phyloP scores from a whole-genome alignment of 345 rosid species.

The Punica granatum region DNA sequence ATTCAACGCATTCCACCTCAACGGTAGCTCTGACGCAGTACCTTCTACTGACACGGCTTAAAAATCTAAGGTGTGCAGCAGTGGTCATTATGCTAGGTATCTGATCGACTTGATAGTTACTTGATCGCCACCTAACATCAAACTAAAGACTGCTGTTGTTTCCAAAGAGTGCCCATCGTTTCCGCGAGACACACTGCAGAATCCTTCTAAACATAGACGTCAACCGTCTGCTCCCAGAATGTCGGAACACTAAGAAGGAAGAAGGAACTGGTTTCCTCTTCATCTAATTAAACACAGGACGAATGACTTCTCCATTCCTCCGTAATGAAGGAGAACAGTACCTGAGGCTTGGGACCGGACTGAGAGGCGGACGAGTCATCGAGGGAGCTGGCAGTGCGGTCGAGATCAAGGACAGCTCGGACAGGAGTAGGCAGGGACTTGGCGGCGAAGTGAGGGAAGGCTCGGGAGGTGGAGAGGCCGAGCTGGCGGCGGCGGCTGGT shows the following conservation, averaged over 20 bases:
- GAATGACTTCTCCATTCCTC: neutral
- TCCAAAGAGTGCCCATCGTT: neutral
- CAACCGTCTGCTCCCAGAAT: neutral
- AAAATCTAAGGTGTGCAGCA: neutral
- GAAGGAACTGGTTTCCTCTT: neutral
- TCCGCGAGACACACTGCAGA: neutral
- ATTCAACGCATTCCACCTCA: no score
- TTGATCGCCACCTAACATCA: neutral
- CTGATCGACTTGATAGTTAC: neutral
- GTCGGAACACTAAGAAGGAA: neutral
- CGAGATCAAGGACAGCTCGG: slow-evolving; percentile 43
- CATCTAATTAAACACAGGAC: neutral
- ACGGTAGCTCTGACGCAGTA: no score
- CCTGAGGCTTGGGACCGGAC: slow-evolving; percentile 42
- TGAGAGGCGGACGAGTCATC: slow-evolving; percentile 18
- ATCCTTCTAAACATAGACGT: neutral
- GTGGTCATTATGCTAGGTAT: neutral
- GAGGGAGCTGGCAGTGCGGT: slow-evolving; percentile 13
- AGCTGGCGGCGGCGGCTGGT: slow-evolving; percentile 46
- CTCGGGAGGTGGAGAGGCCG: slow-evolving; percentile 22
- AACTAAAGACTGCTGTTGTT: no score
- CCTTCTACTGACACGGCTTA: neutral
- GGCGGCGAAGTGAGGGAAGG: slow-evolving; percentile 23
- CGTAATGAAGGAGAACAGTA: slow-evolving; percentile 6
- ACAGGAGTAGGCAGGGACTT: slow-evolving; percentile 18